A percentile compares a stretch with the other conserved stretches of the same genome.
Evolutionary conservation across 257 asterid genomes (phyloP).

Genomic region (Leonotis leonurus): DNA sequence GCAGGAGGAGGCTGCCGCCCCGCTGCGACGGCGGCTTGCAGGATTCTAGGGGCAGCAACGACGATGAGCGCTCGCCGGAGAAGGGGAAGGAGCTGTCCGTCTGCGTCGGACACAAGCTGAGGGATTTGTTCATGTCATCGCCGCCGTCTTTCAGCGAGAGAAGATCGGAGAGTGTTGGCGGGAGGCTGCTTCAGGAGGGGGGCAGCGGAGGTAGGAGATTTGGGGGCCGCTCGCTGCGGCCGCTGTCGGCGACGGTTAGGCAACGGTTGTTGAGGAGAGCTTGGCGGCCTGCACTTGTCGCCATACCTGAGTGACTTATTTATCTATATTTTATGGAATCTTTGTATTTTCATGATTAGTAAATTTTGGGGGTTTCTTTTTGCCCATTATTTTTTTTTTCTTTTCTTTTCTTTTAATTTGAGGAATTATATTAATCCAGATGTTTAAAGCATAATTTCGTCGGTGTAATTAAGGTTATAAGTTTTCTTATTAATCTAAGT

Average conservation of each 20-base stretch:
- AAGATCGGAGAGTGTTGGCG: constrained; percentile 36
- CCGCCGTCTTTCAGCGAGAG: constrained; percentile 73
- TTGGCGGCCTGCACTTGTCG: constrained; percentile 59
- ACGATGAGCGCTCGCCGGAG: constrained; percentile 18
- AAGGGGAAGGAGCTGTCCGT: constrained; percentile 11
- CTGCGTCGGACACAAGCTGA: constrained; percentile 46
- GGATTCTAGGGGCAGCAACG: constrained; percentile 20
- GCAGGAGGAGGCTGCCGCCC: constrained; percentile 29
- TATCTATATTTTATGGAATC: not conserved
- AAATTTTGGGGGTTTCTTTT: constrained; percentile 1
- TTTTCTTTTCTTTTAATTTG: too few relatives aligned
- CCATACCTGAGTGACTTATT: constrained; percentile 53
- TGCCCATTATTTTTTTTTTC: too few relatives aligned
- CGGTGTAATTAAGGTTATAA: too few relatives aligned
- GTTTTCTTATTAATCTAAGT: too few relatives aligned
- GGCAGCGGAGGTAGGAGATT: constrained; percentile 26
- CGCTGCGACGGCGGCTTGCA: constrained; percentile 29
- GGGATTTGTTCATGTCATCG: constrained; percentile 54
- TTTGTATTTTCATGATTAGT: not conserved
- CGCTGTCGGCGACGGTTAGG: constrained; percentile 47
- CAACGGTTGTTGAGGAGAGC: constrained; percentile 53
- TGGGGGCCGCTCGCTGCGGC: constrained; percentile 33
- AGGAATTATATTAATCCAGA: too few relatives aligned
- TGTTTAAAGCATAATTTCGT: too few relatives aligned
- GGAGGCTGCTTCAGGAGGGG: constrained; percentile 22